Evolutionary conservation across 352 stramenopile genomes (phyloP).

Genomic region (Plasmopara halstedii): DNA sequence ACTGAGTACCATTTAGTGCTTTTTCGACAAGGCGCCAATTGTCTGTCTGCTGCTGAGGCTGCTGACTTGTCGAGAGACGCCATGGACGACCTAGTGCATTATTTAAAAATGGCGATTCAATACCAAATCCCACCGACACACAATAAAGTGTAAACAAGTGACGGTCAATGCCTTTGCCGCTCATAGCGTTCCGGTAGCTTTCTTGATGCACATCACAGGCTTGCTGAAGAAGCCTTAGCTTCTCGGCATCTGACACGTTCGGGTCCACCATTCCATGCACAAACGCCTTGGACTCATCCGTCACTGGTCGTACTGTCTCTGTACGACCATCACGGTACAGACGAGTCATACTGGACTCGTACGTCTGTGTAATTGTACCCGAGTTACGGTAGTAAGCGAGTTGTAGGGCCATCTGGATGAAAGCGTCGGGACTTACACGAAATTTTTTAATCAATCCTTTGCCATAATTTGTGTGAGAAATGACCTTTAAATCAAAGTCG

Average conservation of each 20-base stretch:
- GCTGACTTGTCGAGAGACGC: conserved; percentile 85
- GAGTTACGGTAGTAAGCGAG: conserved; percentile 92
- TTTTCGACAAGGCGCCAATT: conserved; percentile 75
- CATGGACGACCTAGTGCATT: conserved; percentile 76
- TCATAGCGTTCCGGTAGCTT: conserved; percentile 87
- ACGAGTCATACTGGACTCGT: conserved; percentile 96
- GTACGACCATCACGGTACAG: conserved; percentile 95
- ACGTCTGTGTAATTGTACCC: conserved; percentile 92
- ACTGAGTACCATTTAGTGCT: conserved; percentile 44
- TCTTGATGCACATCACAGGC: conserved; percentile 88
- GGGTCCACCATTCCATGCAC: conserved; percentile 76
- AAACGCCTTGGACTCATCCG: conserved; percentile 85
- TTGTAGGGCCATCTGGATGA: conserved; percentile 95
- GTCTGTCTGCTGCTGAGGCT: conserved; percentile 84
- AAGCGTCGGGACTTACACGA: conserved; percentile 92
- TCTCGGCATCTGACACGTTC: conserved; percentile 60
- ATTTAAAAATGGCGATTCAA: conserved; percentile 87
- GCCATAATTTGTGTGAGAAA: conserved; percentile 84
- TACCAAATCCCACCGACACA: conserved; percentile 77
- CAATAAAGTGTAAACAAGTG: conserved; percentile 95
- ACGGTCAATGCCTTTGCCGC: conserved; percentile 89
- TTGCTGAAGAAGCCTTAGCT: conserved; percentile 78
- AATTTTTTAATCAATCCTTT: conserved; percentile 88
- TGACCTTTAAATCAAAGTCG: conserved; percentile 88
- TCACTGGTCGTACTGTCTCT: conserved; percentile 88